phyloP scores from a whole-genome alignment of 441 rosid genomes.

The Corymbia calophylla region DNA sequence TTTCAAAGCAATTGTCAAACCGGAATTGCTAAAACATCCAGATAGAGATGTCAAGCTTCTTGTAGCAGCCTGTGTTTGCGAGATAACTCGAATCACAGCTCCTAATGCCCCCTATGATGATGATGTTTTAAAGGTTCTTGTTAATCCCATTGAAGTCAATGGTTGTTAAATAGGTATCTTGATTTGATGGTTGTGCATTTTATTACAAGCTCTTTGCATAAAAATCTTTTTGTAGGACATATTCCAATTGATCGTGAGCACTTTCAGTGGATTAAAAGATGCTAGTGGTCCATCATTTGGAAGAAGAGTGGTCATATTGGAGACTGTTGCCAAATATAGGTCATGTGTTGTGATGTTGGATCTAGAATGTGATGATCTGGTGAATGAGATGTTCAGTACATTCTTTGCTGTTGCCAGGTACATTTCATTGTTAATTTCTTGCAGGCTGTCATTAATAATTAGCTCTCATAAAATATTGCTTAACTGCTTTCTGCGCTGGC shows the following conservation, averaged over 20 bases:
- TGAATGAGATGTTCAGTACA: slow-evolving; percentile 69
- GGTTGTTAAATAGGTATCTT: not conserved
- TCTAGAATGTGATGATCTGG: slow-evolving; percentile 74
- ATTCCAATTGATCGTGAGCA: slow-evolving; percentile 59
- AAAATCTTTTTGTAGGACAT: slow-evolving; percentile 43
- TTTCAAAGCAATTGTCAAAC: slow-evolving; percentile 74
- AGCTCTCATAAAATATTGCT: not conserved
- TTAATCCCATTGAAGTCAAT: slow-evolving; percentile 9
- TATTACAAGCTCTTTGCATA: not conserved
- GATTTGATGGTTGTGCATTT: slow-evolving; percentile 1
- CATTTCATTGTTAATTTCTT: slow-evolving; percentile 21
- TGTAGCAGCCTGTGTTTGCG: slow-evolving; percentile 95
- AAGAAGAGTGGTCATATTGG: slow-evolving; percentile 66
- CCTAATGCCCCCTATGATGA: slow-evolving; percentile 98
- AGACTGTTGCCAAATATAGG: slow-evolving; percentile 74
- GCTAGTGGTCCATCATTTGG: slow-evolving; percentile 67
- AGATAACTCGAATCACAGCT: slow-evolving; percentile 98
- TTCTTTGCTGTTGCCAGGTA: slow-evolving; percentile 94
- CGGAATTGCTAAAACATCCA: slow-evolving; percentile 86
- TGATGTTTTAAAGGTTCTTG: slow-evolving; percentile 73
- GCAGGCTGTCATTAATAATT: not conserved
- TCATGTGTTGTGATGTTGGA: slow-evolving; percentile 85
- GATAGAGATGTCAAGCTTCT: slow-evolving; percentile 97
- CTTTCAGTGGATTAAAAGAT: slow-evolving; percentile 62
- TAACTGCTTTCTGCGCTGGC: not conserved